phyloP scores from a whole-genome alignment of 1,139 yeast species.

The Lodderomyces jiufengensis region DNA sequence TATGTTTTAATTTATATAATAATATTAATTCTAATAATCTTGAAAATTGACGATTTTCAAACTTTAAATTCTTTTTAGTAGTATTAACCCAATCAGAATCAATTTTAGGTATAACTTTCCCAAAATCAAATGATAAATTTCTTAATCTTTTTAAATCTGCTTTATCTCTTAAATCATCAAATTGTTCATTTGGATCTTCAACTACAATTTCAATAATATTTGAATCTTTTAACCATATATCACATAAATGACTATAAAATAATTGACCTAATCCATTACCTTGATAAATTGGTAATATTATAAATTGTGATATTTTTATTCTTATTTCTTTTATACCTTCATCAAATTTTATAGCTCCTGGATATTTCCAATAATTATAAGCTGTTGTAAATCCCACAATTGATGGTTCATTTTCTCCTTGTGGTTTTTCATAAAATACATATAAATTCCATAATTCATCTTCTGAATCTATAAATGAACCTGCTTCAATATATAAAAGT shows the following conservation, averaged over 20 bases:
- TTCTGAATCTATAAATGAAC: constrained; percentile 73
- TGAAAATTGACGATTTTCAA: constrained; percentile 75
- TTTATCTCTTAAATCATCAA: constrained; percentile 87
- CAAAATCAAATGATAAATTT: constrained; percentile 22
- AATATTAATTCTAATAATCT: constrained; percentile 76
- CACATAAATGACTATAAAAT: constrained; percentile 52
- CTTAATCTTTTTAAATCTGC: constrained; percentile 62
- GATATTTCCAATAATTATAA: constrained; percentile 80
- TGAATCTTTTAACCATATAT: constrained; percentile 52
- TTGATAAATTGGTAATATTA: constrained; percentile 79
- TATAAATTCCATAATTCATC: constrained; percentile 75
- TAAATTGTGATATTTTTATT: constrained; percentile 82
- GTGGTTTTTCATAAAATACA: constrained; percentile 45
- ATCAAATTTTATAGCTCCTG: constrained; percentile 58
- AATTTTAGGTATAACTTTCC: constrained; percentile 21
- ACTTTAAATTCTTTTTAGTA: constrained; percentile 44
- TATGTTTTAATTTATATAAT: constrained; percentile 39
- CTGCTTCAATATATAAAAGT: constrained; percentile 87
- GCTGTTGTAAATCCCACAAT: constrained; percentile 81
- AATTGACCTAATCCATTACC: constrained; percentile 65
- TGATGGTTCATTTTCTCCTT: constrained; percentile 30
- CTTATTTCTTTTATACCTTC: constrained; percentile 41
- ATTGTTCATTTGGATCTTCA: constrained; percentile 92
- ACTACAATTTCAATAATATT: constrained; percentile 74
- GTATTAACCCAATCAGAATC: constrained; percentile 43